Evolutionary conservation across 164 flowering plant species (phyloP), one percentile per base, ranked within the genome.

Genomic region (Stephania cephalantha): DNA sequence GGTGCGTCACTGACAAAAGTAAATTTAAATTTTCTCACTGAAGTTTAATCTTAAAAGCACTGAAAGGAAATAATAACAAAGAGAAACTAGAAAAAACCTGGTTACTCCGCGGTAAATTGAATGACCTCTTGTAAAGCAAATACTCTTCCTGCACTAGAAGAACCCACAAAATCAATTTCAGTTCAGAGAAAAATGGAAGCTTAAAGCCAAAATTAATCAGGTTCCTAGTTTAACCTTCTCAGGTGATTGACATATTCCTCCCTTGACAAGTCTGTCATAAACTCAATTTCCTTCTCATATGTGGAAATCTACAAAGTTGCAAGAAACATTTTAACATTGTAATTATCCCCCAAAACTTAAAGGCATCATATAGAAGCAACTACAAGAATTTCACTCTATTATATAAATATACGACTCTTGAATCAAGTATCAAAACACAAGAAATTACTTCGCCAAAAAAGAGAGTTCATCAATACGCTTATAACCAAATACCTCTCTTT

Each of bases 71-170:
- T 46, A 4, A 71, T 11, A 18, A 4, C 15, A 55, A n/a, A 66
- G 53, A 42, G 35, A 74, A 78, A 73, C 10, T 0, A 63, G n/a
- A 22, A 13, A 46, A n/a, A 29, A 81, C 83, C 83, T 78, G 22
- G 83, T 78, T 31, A 81, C 83, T 73, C 83, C 83, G 71, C 83
- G 45, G 79, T 81, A 81, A 70, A 73, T 78, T 5, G 83, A 81
- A 78, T 78, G 70, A 46, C 83, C 83, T 70, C 81, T 78, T 17
- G 83, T 76, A 61, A 78, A 81, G n/a, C 79, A 69, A 66, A 76
- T 66, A 69, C 78, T 78, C 73, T 81, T 73, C 72, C 83, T 81
- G 81, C 73, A 66, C 35, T 30, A 73, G 29, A 29, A 3, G 10
- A 44, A 73, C 6, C 22, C 53, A 3, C 9, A 22, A 46, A 71